Base-by-base conservation (phyloP, 352 stramenopile species). In the Blastocystis sp. region DNA sequence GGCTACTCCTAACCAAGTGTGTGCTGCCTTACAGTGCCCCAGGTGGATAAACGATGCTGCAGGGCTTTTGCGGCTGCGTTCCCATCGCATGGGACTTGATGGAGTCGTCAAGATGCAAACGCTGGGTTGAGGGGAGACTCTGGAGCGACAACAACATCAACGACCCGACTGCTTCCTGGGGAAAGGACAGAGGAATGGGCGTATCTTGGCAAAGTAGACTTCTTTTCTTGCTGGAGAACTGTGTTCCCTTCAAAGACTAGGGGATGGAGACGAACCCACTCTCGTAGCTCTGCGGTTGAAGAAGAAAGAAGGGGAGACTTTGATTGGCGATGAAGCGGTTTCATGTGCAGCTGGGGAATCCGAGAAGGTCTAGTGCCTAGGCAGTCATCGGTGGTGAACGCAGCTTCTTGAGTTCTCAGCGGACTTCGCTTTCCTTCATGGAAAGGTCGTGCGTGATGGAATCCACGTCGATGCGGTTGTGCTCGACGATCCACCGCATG, bases 361-460 rank as follows among this genome's bases (percentile, higher is more conserved):
- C n/a, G 17, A 11, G 11, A 21, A 28, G 53, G 9, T 28, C 43
- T 56, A 23, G 23, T 4, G 23, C 11, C 2, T 19, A 76, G 65
- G 34, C 10, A n/a, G 23, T 21, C 41, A 5, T 14, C 11, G n/a
- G 23, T 11, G 38, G 34, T 5, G 19, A 5, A 76, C 65, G 14
- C 23, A 76, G 65, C 21, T 19, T 14, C 4, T 43, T 38, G 43
- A 76, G 65, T 4, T 11, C 11, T 9, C 0, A 23, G 34, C 11
- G 23, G 34, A 76, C 9, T 17, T 76, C 65, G 11, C 14, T 43
- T 76, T 76, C 7, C 52, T 76, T 76, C 23, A 76, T 43, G 9
- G 7, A 19, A 23, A 76, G 38, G 1, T 19, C 17, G 34, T 43
- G 38, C 14, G 65, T 14, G 19, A 76, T n/a, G 9, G n/a, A 23